Conservation (phyloP, 768 basidiomycete genomes). For the Hericium alpestre region DNA sequence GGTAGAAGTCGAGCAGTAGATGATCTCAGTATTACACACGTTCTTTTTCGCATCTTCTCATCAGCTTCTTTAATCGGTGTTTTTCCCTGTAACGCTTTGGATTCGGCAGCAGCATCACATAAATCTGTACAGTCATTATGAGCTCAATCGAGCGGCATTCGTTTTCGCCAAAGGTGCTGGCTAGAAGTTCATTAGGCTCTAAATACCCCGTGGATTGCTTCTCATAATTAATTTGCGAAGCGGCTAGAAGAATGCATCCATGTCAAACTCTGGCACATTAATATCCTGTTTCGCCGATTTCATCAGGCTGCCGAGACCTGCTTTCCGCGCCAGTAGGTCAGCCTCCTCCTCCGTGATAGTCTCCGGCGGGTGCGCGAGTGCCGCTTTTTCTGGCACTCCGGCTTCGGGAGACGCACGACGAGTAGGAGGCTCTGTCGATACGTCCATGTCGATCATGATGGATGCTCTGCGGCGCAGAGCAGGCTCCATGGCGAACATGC, state of each 20-base stretch:
- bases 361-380: slow-evolving; percentile 13
- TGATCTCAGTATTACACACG: slow-evolving; percentile 1
- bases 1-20: slow-evolving; percentile 43
- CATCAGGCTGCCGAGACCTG: slow-evolving; percentile 74
- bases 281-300: slow-evolving; percentile 87
- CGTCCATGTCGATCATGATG: slow-evolving; percentile 86
- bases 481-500: slow-evolving; percentile 39
- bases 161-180: not conserved
- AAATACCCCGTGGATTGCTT: not conserved
- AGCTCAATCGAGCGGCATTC: not conserved
- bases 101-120: not conserved
- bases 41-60: not conserved
- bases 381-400: slow-evolving; percentile 10
- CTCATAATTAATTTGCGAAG: too few relatives aligned
- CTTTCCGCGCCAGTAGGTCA: slow-evolving; percentile 55
- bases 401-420: slow-evolving; percentile 40
- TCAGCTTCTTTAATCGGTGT: not conserved
- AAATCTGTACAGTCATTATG: not conserved
- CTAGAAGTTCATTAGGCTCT: not conserved
- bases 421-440: slow-evolving; percentile 50
- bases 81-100: not conserved
- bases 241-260: slow-evolving; percentile 59
- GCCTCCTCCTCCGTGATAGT: slow-evolving; percentile 36
- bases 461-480: slow-evolving; percentile 54
- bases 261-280: slow-evolving; percentile 79